A percentile compares a stretch with the other conserved stretches of the same genome.
Conservation (phyloP, 768 basidiomycete species). For the Crassisporium funariophilum region DNA sequence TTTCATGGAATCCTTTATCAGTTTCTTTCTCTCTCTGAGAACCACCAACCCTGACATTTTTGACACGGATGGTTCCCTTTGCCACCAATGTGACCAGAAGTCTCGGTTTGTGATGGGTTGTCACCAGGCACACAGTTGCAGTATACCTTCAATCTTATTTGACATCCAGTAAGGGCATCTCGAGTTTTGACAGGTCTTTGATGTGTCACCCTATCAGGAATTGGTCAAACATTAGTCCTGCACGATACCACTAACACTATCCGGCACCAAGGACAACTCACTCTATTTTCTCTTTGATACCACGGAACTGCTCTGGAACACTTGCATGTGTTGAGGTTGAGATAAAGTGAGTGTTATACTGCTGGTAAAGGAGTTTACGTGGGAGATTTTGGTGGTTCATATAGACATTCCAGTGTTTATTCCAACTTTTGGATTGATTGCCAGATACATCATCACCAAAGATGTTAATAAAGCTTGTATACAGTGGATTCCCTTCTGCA, state of each 20-base stretch:
- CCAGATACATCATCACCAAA: slow-evolving; percentile 15
- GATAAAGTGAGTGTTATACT: slow-evolving; percentile 26
- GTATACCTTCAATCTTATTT: slow-evolving; percentile 5
- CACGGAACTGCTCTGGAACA: slow-evolving; percentile 31
- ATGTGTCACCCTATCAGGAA: slow-evolving; percentile 7
- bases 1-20: slow-evolving; percentile 29
- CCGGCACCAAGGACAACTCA: background rate
- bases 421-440: slow-evolving; percentile 26
- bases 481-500: slow-evolving; percentile 10
- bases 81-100: slow-evolving; percentile 36
- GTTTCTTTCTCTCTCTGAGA: slow-evolving; percentile 24
- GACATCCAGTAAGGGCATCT: background rate
- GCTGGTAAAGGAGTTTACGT: slow-evolving; percentile 30
- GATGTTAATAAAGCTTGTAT: slow-evolving; percentile 6
- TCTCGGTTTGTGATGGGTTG: slow-evolving; percentile 37
- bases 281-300: slow-evolving; percentile 24
- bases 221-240: background rate
- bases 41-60: slow-evolving; percentile 33
- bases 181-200: slow-evolving; percentile 1
- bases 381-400: slow-evolving; percentile 29
- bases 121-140: slow-evolving; percentile 23
- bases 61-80: slow-evolving; percentile 37
- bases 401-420: slow-evolving; percentile 37
- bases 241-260: background rate
- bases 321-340: slow-evolving; percentile 27